Conservation (phyloP, 192 early-diverging fungal species). For the Phlyctochytrium planicorne region DNA sequence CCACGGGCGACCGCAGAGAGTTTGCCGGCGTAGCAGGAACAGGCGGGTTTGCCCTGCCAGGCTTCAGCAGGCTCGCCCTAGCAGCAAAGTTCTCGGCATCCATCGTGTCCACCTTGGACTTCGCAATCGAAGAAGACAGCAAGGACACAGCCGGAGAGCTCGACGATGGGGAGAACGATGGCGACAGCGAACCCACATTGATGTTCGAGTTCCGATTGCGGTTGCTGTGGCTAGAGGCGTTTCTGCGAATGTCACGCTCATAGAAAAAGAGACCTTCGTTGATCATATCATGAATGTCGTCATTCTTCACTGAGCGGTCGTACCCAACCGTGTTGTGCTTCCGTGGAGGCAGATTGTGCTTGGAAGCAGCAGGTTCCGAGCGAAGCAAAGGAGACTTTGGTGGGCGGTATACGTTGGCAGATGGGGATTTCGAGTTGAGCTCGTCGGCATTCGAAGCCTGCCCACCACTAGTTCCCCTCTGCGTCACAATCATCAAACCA, state of each 20-base stretch:
- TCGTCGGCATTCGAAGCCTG: not conserved
- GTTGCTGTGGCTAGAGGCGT: not conserved
- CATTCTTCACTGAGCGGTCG: constrained; percentile 75
- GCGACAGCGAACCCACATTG: no score
- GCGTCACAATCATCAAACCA: constrained; percentile 89
- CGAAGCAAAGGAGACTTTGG: not conserved
- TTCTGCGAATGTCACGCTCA: constrained; percentile 44
- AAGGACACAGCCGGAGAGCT: constrained; percentile 7
- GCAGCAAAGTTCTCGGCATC: constrained; percentile 14
- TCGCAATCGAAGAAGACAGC: constrained; percentile 18
- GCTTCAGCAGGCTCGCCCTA: not conserved
- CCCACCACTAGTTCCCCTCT: constrained; percentile 31
- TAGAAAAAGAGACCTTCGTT: constrained; percentile 95
- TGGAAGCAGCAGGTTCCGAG: not conserved
- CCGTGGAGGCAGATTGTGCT: constrained; percentile 46
- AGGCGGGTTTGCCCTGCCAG: not conserved
- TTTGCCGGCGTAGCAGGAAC: not conserved
- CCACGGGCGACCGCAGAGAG: not conserved
- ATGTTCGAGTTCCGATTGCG: not conserved
- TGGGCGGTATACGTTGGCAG: not conserved
- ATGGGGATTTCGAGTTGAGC: constrained; percentile 6
- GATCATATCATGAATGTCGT: constrained; percentile 88
- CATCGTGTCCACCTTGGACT: constrained; percentile 18
- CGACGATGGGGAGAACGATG: no score
- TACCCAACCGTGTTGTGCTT: constrained; percentile 64